Conservation (phyloP, 108 stramenopile genomes). For the Skeletonema potamos region DNA sequence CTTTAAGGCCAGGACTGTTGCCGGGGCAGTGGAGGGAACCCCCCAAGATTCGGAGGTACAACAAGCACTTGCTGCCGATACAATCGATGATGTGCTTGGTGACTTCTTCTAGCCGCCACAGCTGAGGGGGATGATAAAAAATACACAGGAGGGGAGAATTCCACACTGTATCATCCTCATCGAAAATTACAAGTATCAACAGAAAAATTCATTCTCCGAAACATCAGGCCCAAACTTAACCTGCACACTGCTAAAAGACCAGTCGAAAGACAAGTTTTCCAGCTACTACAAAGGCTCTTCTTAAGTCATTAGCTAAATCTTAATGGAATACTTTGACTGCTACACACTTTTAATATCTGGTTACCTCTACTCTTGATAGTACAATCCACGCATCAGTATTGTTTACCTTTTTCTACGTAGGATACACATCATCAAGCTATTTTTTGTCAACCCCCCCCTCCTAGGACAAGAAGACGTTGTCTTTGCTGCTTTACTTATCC, state of each 20-base stretch:
- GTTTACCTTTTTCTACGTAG: no score
- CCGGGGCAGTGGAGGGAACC: neutral
- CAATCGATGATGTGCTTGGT: slow-evolving; percentile 43
- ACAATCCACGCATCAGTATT: no score
- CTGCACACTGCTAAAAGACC: neutral
- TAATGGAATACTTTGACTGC: neutral
- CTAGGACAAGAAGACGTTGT: no score
- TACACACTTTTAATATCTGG: no score
- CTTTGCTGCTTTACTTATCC: no score
- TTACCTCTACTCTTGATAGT: no score
- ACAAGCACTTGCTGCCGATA: slow-evolving; percentile 42
- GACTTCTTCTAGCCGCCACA: slow-evolving; percentile 20
- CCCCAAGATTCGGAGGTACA: slow-evolving; percentile 31
- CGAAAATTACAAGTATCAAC: neutral
- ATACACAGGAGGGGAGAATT: neutral
- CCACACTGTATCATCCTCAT: neutral
- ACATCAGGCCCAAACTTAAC: neutral
- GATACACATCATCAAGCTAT: no score
- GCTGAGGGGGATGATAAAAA: neutral
- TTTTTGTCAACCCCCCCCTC: no score
- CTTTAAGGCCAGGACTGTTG: slow-evolving; percentile 9
- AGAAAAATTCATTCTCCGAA: neutral
- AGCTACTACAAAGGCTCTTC: neutral
- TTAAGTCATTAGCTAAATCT: neutral
- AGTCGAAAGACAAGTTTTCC: neutral